A percentile compares a stretch with the other conserved stretches of the same genome.
These are phyloP conservation scores for Plenodomus biglobosus DNA, from an alignment of 2,329 filamentous ascomycete genomes.

Conservation along the genomic window DNA sequence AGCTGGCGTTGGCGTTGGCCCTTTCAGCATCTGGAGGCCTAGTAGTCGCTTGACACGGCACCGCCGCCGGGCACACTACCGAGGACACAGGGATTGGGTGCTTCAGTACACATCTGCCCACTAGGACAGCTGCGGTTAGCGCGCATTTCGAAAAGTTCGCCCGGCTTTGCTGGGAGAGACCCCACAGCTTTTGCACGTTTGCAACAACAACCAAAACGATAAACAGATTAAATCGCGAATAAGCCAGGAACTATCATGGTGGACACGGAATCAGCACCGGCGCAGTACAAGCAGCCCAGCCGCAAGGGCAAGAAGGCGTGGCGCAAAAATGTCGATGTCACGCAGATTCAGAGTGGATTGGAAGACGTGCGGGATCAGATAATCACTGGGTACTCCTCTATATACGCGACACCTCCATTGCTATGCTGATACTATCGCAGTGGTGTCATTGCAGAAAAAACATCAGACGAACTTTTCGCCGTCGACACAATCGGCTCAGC, in stretches of 20 bases:
- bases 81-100: slow-evolving; percentile 12
- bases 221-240: neutral
- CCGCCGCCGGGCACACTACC: slow-evolving; percentile 9
- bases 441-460: slow-evolving; percentile 81
- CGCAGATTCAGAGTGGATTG: slow-evolving; percentile 79
- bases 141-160: neutral
- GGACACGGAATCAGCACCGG: slow-evolving; percentile 59
- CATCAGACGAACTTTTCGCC: slow-evolving; percentile 80
- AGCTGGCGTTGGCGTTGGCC: slow-evolving; percentile 15
- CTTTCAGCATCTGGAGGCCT: slow-evolving; percentile 19
- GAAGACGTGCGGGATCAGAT: slow-evolving; percentile 85
- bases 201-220: too few relatives aligned
- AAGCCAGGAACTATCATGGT: slow-evolving; percentile 18
- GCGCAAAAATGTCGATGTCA: slow-evolving; percentile 96
- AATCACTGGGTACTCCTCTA: slow-evolving; percentile 71
- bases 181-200: slow-evolving; percentile 7
- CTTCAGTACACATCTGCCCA: too few relatives aligned
- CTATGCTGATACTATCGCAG: slow-evolving; percentile 50
- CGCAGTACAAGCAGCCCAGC: slow-evolving; percentile 83
- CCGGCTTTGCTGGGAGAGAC: neutral
- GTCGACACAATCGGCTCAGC: slow-evolving; percentile 75
- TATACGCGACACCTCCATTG: neutral
- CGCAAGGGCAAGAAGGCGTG: slow-evolving; percentile 98
- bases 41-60: slow-evolving; percentile 9
- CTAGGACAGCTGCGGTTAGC: neutral